Evolutionary conservation across 805 yeast genomes (phyloP).

Genomic region (Vanderwaltozyma tropicalis): DNA sequence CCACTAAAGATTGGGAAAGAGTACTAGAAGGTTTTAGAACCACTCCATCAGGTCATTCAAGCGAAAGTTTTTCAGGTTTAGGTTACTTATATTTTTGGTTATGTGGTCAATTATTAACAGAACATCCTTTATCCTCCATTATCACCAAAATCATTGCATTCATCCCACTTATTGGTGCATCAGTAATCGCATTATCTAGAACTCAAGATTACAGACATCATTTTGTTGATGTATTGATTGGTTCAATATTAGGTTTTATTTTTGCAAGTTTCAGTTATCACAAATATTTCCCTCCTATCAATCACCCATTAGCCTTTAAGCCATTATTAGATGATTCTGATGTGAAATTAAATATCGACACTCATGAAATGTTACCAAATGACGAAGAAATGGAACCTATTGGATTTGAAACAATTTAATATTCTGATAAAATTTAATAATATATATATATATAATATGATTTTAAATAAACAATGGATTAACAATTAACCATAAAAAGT

Average conservation of each 20-base stretch:
- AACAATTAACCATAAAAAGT: no score
- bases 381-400: conserved; percentile 18
- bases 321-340: conserved; percentile 34
- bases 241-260: conserved; percentile 53
- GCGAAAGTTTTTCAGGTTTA: conserved; percentile 58
- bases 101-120: conserved; percentile 50
- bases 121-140: conserved; percentile 41
- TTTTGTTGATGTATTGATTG: conserved; percentile 71
- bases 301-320: conserved; percentile 29
- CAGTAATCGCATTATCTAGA: conserved; percentile 70
- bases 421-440: no score
- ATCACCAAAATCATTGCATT: conserved; percentile 50
- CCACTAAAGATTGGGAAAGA: conserved; percentile 34
- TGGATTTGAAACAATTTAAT: no score
- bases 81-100: conserved; percentile 57
- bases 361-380: conserved; percentile 4
- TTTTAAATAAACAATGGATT: no score
- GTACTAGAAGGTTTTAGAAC: conserved; percentile 68
- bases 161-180: conserved; percentile 58
- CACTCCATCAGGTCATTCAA: conserved; percentile 76
- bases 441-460: no score
- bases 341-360: conserved; percentile 8
- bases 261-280: conserved; percentile 41
- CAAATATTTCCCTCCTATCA: conserved; percentile 32
- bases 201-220: conserved; percentile 93